Percentiles rank a stretch among this genome's conserved stretches.
These are phyloP conservation scores for Tinospora cordifolia DNA, from an alignment of 164 flowering plant species.

Conservation along the genomic window DNA sequence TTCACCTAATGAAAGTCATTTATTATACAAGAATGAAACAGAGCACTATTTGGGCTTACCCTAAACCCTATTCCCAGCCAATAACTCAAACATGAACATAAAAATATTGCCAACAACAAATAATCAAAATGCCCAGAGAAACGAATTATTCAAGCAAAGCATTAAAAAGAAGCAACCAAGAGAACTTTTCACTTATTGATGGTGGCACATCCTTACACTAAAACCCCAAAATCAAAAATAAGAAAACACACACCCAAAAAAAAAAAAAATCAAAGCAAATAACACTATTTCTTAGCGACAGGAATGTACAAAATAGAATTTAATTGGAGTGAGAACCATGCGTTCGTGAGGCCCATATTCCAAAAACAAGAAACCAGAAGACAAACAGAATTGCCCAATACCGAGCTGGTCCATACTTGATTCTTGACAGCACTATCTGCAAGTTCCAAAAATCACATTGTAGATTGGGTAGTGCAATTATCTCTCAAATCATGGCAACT, in stretches of 20 bases:
- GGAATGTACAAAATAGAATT: no score
- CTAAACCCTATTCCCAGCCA: not conserved
- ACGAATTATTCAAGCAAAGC: slow-evolving; percentile 3
- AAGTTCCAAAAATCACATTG: slow-evolving; percentile 16
- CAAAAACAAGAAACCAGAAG: slow-evolving; percentile 95
- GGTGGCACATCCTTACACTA: no score
- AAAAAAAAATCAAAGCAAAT: no score
- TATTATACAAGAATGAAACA: not conserved
- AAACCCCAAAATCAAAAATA: not conserved
- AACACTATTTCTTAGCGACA: not conserved
- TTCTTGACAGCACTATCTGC: slow-evolving; percentile 90
- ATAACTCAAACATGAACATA: not conserved
- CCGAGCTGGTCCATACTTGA: slow-evolving; percentile 95
- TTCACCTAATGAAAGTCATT: no score
- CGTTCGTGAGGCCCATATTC: no score
- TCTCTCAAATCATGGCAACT: not conserved
- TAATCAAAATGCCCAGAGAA: not conserved
- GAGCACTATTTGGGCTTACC: not conserved
- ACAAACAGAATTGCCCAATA: slow-evolving; percentile 96
- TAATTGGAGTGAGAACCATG: no score
- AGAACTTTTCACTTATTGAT: no score
- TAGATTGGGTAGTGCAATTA: not conserved
- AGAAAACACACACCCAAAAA: no score
- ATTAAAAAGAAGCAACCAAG: not conserved
- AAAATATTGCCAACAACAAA: not conserved